Evolutionary conservation across 345 rosid species (phyloP), one percentile per base, ranked within the genome.

Genomic region (Camelina laxa): DNA sequence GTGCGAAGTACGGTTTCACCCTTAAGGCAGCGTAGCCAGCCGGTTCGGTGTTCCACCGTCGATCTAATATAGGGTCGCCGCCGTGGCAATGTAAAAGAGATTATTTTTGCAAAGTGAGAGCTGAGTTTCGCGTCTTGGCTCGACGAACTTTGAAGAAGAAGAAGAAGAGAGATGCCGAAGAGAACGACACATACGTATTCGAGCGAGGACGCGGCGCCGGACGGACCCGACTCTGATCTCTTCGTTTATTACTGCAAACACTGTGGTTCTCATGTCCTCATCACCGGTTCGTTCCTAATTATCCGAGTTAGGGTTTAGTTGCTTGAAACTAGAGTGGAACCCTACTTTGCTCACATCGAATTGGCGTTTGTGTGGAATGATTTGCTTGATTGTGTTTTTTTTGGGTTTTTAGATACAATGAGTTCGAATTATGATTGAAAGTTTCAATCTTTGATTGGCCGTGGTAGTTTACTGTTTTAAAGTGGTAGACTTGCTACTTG

Each of bases 161-260:
- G 65, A 64, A 44, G 65, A 65, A 35, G 71, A 57, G 80, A 72
- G 62, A 96, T 96, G 99, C 99, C 99, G 81, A 96, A 96, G 88
- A 85, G 99, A 80, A 96, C 98, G 56, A 92, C 99, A 3, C 99
- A 92, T 81, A 96, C 99, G 16, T 96, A 96, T 82, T 96, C 99
- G 20, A 96, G 98, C 91, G 98, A 96, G 72, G 98, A 96, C 82
- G 99, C 99, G 9, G 92, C 88, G 53, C 98, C 97, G 0, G 99
- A 96, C 17, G 96, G 99, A 51, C 95, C 96, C 0, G 93, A 89
- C 78, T 92, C 98, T 35, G 99, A 96, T 83, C 99, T 96, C 62
- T 92, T 96, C 85, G 98, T 96, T 17, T 96, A 96, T 80, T 96
- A 92, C 61, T 92, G 99, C 97, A 92, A 96, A 81, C 96, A 91